phyloP scores from a whole-genome alignment of 2,329 filamentous ascomycete species.

The Phyllosticta citrichinensis region DNA sequence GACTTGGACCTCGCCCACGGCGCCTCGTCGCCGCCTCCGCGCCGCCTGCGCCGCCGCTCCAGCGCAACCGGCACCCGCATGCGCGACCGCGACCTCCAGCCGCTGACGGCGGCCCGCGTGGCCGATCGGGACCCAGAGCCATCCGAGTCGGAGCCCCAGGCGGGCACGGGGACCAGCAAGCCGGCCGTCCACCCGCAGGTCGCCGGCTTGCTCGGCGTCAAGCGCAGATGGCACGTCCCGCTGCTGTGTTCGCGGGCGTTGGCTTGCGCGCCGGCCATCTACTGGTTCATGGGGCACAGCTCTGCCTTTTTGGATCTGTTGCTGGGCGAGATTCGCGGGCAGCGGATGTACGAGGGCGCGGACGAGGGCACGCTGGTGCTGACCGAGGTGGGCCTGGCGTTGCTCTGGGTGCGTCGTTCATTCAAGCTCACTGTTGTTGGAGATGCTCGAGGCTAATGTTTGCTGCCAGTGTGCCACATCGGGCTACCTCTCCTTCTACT shows the following conservation, averaged over 20 bases:
- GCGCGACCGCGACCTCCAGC: background rate
- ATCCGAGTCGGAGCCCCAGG: background rate
- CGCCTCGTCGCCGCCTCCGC: background rate
- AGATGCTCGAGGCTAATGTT: background rate
- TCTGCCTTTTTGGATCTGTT: constrained; percentile 32
- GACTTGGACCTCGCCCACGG: background rate
- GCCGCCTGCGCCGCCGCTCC: background rate
- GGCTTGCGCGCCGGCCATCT: constrained; percentile 59
- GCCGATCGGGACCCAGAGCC: background rate
- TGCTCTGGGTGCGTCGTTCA: constrained; percentile 60
- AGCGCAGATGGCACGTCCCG: constrained; percentile 61
- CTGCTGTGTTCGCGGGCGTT: constrained; percentile 63
- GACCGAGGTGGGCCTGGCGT: constrained; percentile 60
- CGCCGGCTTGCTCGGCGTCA: constrained; percentile 66
- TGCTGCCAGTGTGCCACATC: constrained; percentile 58
- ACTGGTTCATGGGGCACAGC: constrained; percentile 53
- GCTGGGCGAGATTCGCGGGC: background rate
- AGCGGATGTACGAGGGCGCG: constrained; percentile 44
- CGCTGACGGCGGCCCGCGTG: background rate
- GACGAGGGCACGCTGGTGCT: constrained; percentile 11
- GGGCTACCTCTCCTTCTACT: constrained; percentile 72
- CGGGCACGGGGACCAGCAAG: background rate
- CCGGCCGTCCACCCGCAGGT: constrained; percentile 59
- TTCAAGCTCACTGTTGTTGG: background rate
- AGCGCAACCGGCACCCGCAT: background rate